Evolutionary conservation across 1,139 yeast genomes (phyloP), one percentile per base, ranked within the genome.

Genomic region (Yamadazyma mexicana): DNA sequence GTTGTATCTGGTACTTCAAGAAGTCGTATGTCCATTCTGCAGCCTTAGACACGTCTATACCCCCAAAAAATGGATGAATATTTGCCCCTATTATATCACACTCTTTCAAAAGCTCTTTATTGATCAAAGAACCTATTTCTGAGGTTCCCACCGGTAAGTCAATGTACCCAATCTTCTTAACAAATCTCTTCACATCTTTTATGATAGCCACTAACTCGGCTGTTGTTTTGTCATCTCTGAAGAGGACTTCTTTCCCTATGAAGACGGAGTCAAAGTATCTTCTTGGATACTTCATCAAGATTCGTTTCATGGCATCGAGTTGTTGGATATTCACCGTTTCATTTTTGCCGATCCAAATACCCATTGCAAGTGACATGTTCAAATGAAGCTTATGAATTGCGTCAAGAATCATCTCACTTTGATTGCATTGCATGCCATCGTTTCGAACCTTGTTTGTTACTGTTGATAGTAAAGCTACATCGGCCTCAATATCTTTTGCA

Each of bases 31-130:
- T 69, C 87, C 88, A 82, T 5, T 63, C 52, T 0, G 77, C 59
- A 0, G 85, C 81, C 3, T 57, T 54, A n/a, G 62, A 52, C 1
- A 75, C 84, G 2, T 54, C 48, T 0, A 71, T 73, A 0, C 89
- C 89, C 2, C 81, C 78, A 58, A 82, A 81, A 46, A 83, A 83
- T 3, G 89, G 89, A 58, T 81, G 87, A 7, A 81, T 66, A 52
- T 81, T 83, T 4, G 81, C 80, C 0, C 87, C 89, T 27, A 80
- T 56, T 8, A 82, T 57, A 49, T 83, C 87, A 50, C 78, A 67
- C 2, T 49, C 59, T 17, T 59, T 57, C 11, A 79, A 62, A 29
- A 67, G 46, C 9, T 54, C 61, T 31, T 61, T 55, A 46, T 54
- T 61, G 7, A 73, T 52, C 17, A 64, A 57, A 1, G 78, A 64